Base-by-base conservation (phyloP, 768 basidiomycete genomes). In the Tylopilus sp. region DNA sequence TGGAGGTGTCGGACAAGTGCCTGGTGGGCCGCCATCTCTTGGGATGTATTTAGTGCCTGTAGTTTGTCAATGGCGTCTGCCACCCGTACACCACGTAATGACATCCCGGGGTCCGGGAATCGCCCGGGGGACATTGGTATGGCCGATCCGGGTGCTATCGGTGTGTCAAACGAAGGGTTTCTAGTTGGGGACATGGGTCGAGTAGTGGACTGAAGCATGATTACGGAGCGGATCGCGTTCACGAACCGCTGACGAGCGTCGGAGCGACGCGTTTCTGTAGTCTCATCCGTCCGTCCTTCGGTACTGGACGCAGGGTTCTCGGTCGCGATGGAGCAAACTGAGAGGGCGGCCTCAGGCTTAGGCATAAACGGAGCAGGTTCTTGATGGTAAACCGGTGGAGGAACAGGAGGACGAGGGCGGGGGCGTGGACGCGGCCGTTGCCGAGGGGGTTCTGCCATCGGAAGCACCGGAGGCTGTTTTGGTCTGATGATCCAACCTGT, bases 1-100 rank as follows among this genome's bases (percentile, higher is more conserved):
- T 81, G 78, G 41, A 80, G 60, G 56, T 80, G 78, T 42, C 78
- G 65, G 18, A 80, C 79, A 22, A 81, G 71, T 6, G 79, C 80
- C 40, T 69, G 67, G 48, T 80, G 79, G 18, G 74, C 73, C 20
- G 63, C 69, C 44, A 77, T 57, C 43, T 73, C 74, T 53, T 80
- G 75, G 9, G 71, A 72, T 36, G 68, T 61, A 40, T 63, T 62
- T 52, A 80, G 56, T 39, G 53, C 60, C 59, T 71, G 73, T 48
- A 80, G 50, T 41, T 71, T 74, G 39, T 77, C 74, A 21, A 75
- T 67, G 12, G 78, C 67, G 12, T 57, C 44, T 3, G 73, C 68
- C 11, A 79, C 66, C 13, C 79, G 70, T 44, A 67, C 71, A 22
- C 66, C 69, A 36, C 75, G 70, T 47, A 75, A 55, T n/a, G 70